Percentiles rank a stretch among this genome's conserved stretches.
Evolutionary conservation across 2,329 filamentous ascomycete species (phyloP).

Genomic region (Hypomyces perniciosus): DNA sequence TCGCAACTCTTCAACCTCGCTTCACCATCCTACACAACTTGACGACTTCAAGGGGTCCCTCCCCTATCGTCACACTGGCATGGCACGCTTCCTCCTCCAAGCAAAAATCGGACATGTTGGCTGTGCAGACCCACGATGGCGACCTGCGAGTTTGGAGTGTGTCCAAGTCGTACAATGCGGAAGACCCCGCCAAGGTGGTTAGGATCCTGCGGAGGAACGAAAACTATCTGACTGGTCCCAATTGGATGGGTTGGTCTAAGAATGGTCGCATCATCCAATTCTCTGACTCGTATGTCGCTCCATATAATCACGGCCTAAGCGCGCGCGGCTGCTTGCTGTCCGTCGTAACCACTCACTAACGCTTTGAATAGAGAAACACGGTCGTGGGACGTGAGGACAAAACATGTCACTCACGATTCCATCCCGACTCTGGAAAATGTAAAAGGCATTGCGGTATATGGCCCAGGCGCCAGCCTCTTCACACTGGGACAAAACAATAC

Average conservation of each 20-base stretch:
- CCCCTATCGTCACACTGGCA: slow-evolving; percentile 76
- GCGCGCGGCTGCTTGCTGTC: slow-evolving; percentile 36
- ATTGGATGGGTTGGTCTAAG: slow-evolving; percentile 98
- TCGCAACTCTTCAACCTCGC: slow-evolving; percentile 81
- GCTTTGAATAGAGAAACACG: slow-evolving; percentile 65
- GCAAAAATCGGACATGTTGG: slow-evolving; percentile 97
- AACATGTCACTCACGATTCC: slow-evolving; percentile 83
- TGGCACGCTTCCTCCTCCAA: slow-evolving; percentile 97
- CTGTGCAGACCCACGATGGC: slow-evolving; percentile 84
- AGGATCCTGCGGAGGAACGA: slow-evolving; percentile 78
- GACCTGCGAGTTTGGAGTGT: slow-evolving; percentile 96
- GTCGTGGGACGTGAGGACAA: slow-evolving; percentile 97
- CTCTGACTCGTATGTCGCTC: slow-evolving; percentile 69
- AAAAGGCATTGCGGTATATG: slow-evolving; percentile 78
- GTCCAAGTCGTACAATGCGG: slow-evolving; percentile 66
- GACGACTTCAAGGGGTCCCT: slow-evolving; percentile 75
- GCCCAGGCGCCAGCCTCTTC: slow-evolving; percentile 85
- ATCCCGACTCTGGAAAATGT: slow-evolving; percentile 82
- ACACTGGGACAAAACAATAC: slow-evolving; percentile 83
- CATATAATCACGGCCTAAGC: slow-evolving; percentile 28
- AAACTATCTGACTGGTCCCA: slow-evolving; percentile 65
- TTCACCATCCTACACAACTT: slow-evolving; percentile 94
- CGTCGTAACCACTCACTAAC: slow-evolving; percentile 26
- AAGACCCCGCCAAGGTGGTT: slow-evolving; percentile 80
- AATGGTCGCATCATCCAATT: slow-evolving; percentile 93